Evolutionary conservation across 441 rosid genomes (phyloP), one percentile per base, ranked within the genome.

Genomic region (Sinapis alba): DNA sequence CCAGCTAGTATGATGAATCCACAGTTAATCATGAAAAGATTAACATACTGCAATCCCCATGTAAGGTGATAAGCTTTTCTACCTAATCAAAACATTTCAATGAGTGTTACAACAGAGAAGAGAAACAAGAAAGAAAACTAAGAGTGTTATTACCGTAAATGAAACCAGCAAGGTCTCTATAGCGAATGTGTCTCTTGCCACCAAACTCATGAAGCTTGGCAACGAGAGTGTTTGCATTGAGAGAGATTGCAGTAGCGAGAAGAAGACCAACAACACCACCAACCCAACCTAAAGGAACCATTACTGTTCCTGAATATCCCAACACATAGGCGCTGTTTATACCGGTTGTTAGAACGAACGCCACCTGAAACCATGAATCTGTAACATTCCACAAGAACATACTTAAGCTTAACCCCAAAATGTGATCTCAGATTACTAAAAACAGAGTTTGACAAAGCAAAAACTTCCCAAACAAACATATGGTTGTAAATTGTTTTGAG

Each of bases 331-430:
- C 97, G 64, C 98, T 95, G 87, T 95, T 95, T 71, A 95, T 75
- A 13, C 98, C 97, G 0, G 96, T 93, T 16, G 98, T 91, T 56
- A 95, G 84, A 24, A 95, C 89, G 45, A 91, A 90, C 19, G 94
- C 90, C 68, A 84, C 97, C 79, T 95, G 99, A 76, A 87, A 78
- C 99, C 99, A 95, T 75, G 99, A 92, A 83, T 95, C 99, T 95
- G 81, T 38, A 76, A 38, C 47, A 60, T 59, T 38, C 69, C 69
- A 67, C 65, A 67, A 41, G 60, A 43, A 56, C 62, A 67, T 13
- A 6, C 13, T 23, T 57, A 45, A 65, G 62, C 56, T 62, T 43
- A 69, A 65, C 41, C 38, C 24, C 47, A 60, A 63, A 26, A 47
- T n/a, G 18, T 68, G 15, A 23, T 27, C 21, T 19, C 51, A 72